A percentile compares a stretch with the other conserved stretches of the same genome.
These are phyloP conservation scores for Salinomyces thailandicus DNA, from an alignment of 2,329 filamentous ascomycete species.

Conservation along the genomic window DNA sequence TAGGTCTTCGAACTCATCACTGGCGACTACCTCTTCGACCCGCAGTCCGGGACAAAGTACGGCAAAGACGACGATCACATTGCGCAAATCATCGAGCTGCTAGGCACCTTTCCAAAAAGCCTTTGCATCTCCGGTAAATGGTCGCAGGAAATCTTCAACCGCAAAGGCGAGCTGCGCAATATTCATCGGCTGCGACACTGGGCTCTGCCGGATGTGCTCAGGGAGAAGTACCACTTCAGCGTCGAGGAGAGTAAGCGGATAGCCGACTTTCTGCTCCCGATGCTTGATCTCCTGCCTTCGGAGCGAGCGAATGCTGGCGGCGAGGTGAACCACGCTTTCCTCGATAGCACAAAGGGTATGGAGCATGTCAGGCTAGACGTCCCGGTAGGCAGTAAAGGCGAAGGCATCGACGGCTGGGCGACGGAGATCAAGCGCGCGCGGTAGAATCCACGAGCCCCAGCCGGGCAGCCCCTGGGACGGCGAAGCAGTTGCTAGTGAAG, in stretches of 20 bases:
- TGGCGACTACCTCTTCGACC: conserved; percentile 96
- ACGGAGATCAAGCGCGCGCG: conserved; percentile 72
- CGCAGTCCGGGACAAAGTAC: conserved; percentile 96
- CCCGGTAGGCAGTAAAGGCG: conserved; percentile 69
- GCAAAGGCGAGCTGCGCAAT: conserved; percentile 92
- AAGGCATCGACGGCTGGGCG: conserved; percentile 91
- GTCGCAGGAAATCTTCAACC: conserved; percentile 98
- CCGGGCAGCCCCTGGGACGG: too few species aligned
- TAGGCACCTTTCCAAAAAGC: conserved; percentile 86
- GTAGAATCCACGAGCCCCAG: conserved; percentile 28
- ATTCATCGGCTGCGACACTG: conserved; percentile 94
- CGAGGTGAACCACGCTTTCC: conserved; percentile 76
- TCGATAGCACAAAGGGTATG: conserved; percentile 84
- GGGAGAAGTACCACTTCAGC: conserved; percentile 94
- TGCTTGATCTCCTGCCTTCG: conserved; percentile 82
- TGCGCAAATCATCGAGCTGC: conserved; percentile 93
- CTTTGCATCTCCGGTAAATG: conserved; percentile 89
- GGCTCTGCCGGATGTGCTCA: conserved; percentile 83
- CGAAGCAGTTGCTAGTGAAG: too few species aligned
- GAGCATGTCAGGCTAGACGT: conserved; percentile 64
- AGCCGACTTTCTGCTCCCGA: conserved; percentile 72
- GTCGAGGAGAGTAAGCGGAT: conserved; percentile 71
- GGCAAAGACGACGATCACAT: conserved; percentile 99
- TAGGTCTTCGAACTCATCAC: conserved; percentile 97
- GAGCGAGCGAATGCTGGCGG: conserved; percentile 90